Evolutionary conservation across 495 filamentous ascomycete species (phyloP), one percentile per base, ranked within the genome.

Genomic region (Ramalina intermedia): DNA sequence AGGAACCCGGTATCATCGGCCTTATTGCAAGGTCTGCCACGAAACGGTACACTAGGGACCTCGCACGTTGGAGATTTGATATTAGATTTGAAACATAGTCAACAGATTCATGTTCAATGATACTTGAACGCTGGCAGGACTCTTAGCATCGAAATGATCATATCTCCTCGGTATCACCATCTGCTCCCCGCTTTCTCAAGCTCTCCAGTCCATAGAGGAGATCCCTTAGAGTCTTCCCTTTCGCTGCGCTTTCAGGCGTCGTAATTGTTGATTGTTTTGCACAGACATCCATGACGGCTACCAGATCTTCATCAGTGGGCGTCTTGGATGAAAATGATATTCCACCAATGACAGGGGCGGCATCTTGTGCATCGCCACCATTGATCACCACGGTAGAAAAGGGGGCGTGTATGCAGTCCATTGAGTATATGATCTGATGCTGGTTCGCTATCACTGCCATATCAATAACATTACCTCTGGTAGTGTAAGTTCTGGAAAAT

Each of bases 191-290:
- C 69, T 93, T 96, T 44, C 89, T 72, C 44, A 94, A 67, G 49
- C 78, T 80, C 43, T 78, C 81, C 42, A 87, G 64, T 2, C 69
- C 69, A 63, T 94, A 94, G 46, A 94, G 52, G 1, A 80, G 63
- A 41, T 78, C 65, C 44, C 64, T 63, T 24, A 73, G 26, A 3
- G 47, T 41, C 40, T 48, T 51, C 7, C 47, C 41, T 37, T 53
- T 45, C 2, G 18, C 44, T 17, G 42, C 23, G 38, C n/a, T 13
- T 6, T 50, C 40, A 40, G 50, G 41, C 46, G 26, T 18, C 4
- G 35, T 29, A 14, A 37, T 13, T 16, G 41, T 6, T 11, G 48
- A 44, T 12, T 18, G 26, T n/a, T 20, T 13, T 17, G 45, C 29
- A 24, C 48, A 43, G 11, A 41, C 36, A 18, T 53, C 44, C 39